phyloP scores from a whole-genome alignment of 805 yeast genomes.

The Lachancea nothofagi region DNA sequence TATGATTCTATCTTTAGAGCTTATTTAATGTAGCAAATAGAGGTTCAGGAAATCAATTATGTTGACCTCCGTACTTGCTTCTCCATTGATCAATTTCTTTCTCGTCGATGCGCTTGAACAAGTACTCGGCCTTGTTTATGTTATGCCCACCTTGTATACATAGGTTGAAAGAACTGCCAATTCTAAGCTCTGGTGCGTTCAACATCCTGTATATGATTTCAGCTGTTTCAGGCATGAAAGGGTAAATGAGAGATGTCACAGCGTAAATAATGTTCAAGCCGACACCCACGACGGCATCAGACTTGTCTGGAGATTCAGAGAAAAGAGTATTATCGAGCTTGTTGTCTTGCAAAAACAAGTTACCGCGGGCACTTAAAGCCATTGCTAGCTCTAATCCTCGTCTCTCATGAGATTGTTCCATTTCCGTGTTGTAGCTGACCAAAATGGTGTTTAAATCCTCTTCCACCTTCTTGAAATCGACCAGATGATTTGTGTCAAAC shows the following conservation, averaged over 20 bases:
- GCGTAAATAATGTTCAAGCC: slow-evolving; percentile 85
- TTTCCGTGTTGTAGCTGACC: slow-evolving; percentile 53
- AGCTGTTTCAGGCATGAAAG: slow-evolving; percentile 86
- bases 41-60: slow-evolving; percentile 24
- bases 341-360: slow-evolving; percentile 91
- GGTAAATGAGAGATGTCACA: slow-evolving; percentile 74
- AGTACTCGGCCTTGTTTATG: slow-evolving; percentile 84
- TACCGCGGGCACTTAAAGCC: slow-evolving; percentile 89
- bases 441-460: slow-evolving; percentile 61
- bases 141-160: slow-evolving; percentile 75
- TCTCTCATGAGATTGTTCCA: slow-evolving; percentile 78
- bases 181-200: slow-evolving; percentile 73
- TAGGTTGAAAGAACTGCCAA: slow-evolving; percentile 68
- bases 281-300: slow-evolving; percentile 89
- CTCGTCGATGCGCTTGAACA: slow-evolving; percentile 89
- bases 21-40: not conserved
- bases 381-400: slow-evolving; percentile 88
- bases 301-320: slow-evolving; percentile 65
- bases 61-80: slow-evolving; percentile 76
- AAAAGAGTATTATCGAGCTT: slow-evolving; percentile 85
- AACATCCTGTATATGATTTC: slow-evolving; percentile 67
- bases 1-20: not conserved
- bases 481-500: slow-evolving; percentile 45
- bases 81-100: slow-evolving; percentile 85
- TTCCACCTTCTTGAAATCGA: slow-evolving; percentile 42